A percentile compares a stretch with the other conserved stretches of the same genome.
These are phyloP conservation scores for Dactylonectria macrodidyma DNA, from an alignment of 2,329 filamentous ascomycete species.

Conservation along the genomic window DNA sequence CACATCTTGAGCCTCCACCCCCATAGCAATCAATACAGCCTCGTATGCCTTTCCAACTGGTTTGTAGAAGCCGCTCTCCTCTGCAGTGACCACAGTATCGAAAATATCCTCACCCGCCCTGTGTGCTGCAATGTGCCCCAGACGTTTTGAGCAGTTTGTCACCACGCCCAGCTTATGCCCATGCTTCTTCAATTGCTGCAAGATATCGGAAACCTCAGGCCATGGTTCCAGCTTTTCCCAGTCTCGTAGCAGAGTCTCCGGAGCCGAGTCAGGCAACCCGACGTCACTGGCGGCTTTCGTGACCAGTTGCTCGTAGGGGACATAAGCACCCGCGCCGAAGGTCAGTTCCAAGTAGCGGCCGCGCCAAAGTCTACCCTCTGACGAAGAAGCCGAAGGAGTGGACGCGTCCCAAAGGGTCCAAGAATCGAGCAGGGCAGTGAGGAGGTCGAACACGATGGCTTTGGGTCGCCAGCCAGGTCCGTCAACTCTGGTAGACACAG, in stretches of 20 bases:
- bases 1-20: constrained; percentile 45
- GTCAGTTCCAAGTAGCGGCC: constrained; percentile 56
- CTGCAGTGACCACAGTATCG: constrained; percentile 54
- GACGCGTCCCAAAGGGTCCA: constrained; percentile 57
- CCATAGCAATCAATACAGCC: constrained; percentile 48
- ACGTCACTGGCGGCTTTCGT: constrained; percentile 49
- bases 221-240: constrained; percentile 49
- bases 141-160: constrained; percentile 55
- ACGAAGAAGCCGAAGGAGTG: constrained; percentile 43
- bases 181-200: constrained; percentile 39
- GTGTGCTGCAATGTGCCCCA: constrained; percentile 47
- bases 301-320: constrained; percentile 52
- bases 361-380: constrained; percentile 53
- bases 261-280: constrained; percentile 48
- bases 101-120: constrained; percentile 42
- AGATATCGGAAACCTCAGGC: constrained; percentile 40
- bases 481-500: too few species aligned
- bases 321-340: constrained; percentile 52
- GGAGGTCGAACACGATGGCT: constrained; percentile 58
- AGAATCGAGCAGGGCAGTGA: constrained; percentile 57
- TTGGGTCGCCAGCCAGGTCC: constrained; percentile 47
- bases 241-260: constrained; percentile 45
- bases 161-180: constrained; percentile 55
- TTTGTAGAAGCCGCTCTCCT: constrained; percentile 59
- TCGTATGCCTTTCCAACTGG: constrained; percentile 53